phyloP scores from a whole-genome alignment of 371 early-diverging fungal species.

The Mortierella sp. region DNA sequence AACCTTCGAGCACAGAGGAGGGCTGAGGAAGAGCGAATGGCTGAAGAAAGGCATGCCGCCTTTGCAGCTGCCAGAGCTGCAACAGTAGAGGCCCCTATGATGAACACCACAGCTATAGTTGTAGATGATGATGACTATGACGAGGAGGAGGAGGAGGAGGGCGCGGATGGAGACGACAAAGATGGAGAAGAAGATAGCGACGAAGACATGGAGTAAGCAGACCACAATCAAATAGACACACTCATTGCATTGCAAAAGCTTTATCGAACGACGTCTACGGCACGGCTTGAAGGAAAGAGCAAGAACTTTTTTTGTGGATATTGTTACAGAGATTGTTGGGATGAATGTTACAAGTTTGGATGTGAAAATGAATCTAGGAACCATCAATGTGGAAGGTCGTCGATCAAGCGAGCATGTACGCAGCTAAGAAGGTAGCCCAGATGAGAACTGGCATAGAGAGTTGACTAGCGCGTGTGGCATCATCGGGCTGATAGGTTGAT shows the following conservation, averaged over 20 bases:
- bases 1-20: conserved; percentile 34
- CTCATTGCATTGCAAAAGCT: conserved; percentile 27
- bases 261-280: too few relatives aligned
- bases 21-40: conserved; percentile 30
- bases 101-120: conserved; percentile 4
- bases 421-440: conserved; percentile 34
- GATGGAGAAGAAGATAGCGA: conserved; percentile 33
- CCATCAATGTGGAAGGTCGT: not conserved
- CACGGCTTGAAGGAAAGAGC: too few relatives aligned
- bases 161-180: conserved; percentile 7
- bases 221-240: conserved; percentile 35
- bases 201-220: conserved; percentile 44
- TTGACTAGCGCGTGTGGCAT: conserved; percentile 10
- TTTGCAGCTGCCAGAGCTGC: conserved; percentile 34
- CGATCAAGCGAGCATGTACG: conserved; percentile 28
- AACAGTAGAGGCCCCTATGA: conserved; percentile 7
- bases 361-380: too few relatives aligned
- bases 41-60: conserved; percentile 39
- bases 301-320: too few relatives aligned
- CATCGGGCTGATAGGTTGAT: not conserved
- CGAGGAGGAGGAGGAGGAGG: conserved; percentile 16
- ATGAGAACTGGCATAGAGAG: conserved; percentile 40
- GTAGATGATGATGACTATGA: conserved; percentile 15
- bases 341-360: too few relatives aligned
- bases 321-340: too few relatives aligned